phyloP scores from a whole-genome alignment of 176 grass and related monocot species.

The Aegilops sharonensis region DNA sequence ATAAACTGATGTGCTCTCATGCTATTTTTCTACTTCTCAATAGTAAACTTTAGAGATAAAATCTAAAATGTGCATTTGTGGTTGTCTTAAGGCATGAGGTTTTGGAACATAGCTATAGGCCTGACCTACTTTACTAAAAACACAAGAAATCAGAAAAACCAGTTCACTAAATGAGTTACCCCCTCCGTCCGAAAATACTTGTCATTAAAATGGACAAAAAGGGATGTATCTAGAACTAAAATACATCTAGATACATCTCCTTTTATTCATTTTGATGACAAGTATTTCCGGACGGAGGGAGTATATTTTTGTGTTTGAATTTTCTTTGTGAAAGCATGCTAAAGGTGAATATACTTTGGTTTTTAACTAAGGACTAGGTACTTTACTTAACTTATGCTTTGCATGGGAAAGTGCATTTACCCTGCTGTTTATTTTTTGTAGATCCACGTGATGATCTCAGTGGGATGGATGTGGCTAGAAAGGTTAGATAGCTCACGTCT shows the following conservation, averaged over 20 bases:
- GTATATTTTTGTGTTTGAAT: background rate
- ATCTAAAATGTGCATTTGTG: background rate
- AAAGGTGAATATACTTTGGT: background rate
- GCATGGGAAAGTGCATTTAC: conserved; percentile 20
- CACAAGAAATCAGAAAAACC: background rate
- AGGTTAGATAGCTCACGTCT: conserved; percentile 46
- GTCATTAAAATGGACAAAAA: no score
- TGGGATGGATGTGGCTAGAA: conserved; percentile 94
- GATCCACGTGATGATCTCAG: conserved; percentile 97
- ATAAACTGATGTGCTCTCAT: background rate
- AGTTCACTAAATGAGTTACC: background rate
- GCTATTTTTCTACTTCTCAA: background rate
- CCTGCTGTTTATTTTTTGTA: conserved; percentile 29
- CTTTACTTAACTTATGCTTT: conserved; percentile 1
- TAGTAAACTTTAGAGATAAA: background rate
- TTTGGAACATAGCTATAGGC: background rate
- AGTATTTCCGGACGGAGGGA: no score
- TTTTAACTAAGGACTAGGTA: background rate
- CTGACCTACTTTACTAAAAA: background rate
- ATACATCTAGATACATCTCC: no score
- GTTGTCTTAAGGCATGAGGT: background rate
- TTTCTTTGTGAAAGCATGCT: background rate
- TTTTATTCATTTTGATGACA: no score
- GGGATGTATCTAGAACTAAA: no score
- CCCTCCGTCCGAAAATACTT: no score